Conservation (phyloP, 768 basidiomycete genomes). For the Panaeolus papilionaceus region DNA sequence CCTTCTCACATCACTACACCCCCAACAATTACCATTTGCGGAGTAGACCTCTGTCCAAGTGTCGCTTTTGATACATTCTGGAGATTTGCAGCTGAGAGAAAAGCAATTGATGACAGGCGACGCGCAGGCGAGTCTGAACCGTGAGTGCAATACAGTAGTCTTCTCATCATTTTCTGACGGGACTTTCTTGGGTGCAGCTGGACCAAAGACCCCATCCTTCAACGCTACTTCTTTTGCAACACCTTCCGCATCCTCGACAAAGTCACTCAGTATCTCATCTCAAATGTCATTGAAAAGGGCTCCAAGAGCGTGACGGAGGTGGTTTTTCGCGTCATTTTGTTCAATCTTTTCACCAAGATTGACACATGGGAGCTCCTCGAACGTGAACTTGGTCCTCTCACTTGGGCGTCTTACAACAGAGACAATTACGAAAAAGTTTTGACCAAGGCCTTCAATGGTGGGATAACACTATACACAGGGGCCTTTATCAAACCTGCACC, state of each 20-base stretch:
- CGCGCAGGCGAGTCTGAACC: constrained; percentile 54
- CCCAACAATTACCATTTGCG: constrained; percentile 40
- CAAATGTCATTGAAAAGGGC: constrained; percentile 73
- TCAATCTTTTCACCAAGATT: constrained; percentile 74
- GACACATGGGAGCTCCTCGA: constrained; percentile 73
- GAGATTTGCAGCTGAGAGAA: constrained; percentile 61
- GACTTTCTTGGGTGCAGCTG: constrained; percentile 49
- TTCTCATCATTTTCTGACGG: constrained; percentile 14
- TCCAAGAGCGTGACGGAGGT: constrained; percentile 64
- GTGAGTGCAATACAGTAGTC: constrained; percentile 43
- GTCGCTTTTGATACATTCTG: constrained; percentile 68
- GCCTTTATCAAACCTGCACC: constrained; percentile 79
- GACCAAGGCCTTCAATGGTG: constrained; percentile 39
- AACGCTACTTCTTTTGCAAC: constrained; percentile 69
- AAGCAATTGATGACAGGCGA: constrained; percentile 61
- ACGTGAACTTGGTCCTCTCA: constrained; percentile 58
- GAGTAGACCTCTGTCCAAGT: constrained; percentile 49
- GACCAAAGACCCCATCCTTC: constrained; percentile 69
- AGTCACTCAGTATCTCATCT: constrained; percentile 70
- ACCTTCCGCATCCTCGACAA: constrained; percentile 78
- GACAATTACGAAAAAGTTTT: constrained; percentile 61
- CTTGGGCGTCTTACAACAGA: constrained; percentile 64
- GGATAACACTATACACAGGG: constrained; percentile 64
- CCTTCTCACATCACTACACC: constrained; percentile 8
- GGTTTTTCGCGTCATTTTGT: constrained; percentile 73